Conservation (phyloP, 2,329 filamentous ascomycete species). For the Pestalotiopsis sp. region DNA sequence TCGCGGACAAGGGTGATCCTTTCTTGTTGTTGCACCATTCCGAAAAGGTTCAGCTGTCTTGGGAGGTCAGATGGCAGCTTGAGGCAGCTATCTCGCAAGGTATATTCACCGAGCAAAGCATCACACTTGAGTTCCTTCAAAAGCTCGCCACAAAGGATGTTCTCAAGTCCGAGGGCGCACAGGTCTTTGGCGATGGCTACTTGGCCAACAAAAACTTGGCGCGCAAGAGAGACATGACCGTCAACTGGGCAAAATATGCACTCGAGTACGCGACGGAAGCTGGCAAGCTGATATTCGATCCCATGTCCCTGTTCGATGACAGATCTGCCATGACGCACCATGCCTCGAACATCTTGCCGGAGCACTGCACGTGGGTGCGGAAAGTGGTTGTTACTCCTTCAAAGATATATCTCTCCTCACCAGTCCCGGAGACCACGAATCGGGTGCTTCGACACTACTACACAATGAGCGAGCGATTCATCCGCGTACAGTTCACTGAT, state of each 20-base stretch:
- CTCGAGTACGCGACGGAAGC: conserved; percentile 75
- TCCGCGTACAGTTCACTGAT: conserved; percentile 88
- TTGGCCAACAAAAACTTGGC: conserved; percentile 3
- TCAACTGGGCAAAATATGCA: conserved; percentile 61
- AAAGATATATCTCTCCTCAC: conserved; percentile 76
- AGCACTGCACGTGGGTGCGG: conserved; percentile 74
- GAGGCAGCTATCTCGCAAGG: conserved; percentile 90
- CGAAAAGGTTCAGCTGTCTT: conserved; percentile 55
- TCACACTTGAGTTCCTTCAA: conserved; percentile 68
- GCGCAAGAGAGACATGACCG: conserved; percentile 10
- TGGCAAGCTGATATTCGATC: conserved; percentile 64
- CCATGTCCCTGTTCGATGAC: conserved; percentile 71
- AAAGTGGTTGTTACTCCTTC: conserved; percentile 84
- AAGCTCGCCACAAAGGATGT: conserved; percentile 43
- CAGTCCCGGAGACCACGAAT: conserved; percentile 84
- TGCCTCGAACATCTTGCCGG: conserved; percentile 58
- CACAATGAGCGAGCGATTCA: conserved; percentile 73
- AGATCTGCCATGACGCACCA: conserved; percentile 50
- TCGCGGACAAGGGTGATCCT: conserved; percentile 20
- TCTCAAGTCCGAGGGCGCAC: conserved; percentile 43
- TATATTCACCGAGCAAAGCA: conserved; percentile 74
- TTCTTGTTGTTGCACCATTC: conserved; percentile 36
- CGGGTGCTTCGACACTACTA: conserved; percentile 78
- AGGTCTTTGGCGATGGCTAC: conserved; percentile 13
- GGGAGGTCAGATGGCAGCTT: conserved; percentile 82